A percentile compares a stretch with the other conserved stretches of the same genome.
These are phyloP conservation scores for Galerina sulciceps DNA, from an alignment of 768 basidiomycete genomes.

Conservation along the genomic window DNA sequence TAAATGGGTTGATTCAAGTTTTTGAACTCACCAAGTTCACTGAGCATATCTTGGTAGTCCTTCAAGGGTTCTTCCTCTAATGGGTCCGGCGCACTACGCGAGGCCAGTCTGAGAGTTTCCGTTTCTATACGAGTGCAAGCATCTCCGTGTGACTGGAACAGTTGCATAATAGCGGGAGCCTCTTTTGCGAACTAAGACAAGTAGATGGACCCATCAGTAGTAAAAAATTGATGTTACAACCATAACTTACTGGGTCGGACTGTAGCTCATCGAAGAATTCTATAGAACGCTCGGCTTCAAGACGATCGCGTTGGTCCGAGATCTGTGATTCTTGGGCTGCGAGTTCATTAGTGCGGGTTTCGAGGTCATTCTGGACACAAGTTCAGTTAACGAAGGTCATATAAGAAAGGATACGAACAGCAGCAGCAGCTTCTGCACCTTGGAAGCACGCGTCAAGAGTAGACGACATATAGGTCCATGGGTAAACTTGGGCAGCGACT, in stretches of 20 bases:
- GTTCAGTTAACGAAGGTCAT: background rate
- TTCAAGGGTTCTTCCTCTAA: constrained; percentile 45
- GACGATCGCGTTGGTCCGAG: constrained; percentile 43
- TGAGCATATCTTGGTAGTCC: constrained; percentile 46
- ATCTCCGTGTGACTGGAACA: constrained; percentile 51
- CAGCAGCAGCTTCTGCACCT: constrained; percentile 39
- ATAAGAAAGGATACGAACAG: constrained; percentile 23
- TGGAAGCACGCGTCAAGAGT: constrained; percentile 56
- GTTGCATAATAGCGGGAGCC: constrained; percentile 53
- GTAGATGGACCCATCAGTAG: background rate
- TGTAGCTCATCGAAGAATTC: constrained; percentile 52
- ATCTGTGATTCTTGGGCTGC: constrained; percentile 43
- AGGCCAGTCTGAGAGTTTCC: constrained; percentile 48
- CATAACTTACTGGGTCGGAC: constrained; percentile 35
- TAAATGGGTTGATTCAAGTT: background rate
- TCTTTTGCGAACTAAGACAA: constrained; percentile 40
- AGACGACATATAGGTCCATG: constrained; percentile 66
- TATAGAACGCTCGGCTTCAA: constrained; percentile 45
- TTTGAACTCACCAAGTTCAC: constrained; percentile 39
- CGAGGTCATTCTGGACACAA: constrained; percentile 39
- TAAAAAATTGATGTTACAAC: background rate
- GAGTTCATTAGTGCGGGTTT: constrained; percentile 36
- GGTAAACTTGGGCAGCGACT: constrained; percentile 55
- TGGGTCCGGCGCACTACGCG: constrained; percentile 23
- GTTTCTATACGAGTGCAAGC: constrained; percentile 43